Conservation (phyloP, 176 grass and related monocot species). For the Musa acuminata region DNA sequence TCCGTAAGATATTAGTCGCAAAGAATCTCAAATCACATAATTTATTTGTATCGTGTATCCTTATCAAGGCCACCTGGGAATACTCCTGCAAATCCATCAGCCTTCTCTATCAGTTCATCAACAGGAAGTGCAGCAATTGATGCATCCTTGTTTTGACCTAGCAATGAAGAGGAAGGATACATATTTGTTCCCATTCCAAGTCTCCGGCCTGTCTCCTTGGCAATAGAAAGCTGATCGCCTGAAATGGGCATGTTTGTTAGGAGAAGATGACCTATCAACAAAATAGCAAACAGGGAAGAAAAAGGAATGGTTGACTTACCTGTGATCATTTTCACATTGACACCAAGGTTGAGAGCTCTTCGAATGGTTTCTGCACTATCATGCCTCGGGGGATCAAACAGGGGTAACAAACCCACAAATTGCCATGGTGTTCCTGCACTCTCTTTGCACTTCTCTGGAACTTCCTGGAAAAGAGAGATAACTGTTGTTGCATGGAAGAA, state of each 20-base stretch:
- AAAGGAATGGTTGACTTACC: constrained; percentile 26
- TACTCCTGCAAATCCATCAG: constrained; percentile 89
- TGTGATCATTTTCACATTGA: constrained; percentile 99
- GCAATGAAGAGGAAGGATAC: constrained; percentile 83
- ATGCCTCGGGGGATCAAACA: constrained; percentile 82
- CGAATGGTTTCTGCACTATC: constrained; percentile 90
- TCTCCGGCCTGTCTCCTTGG: constrained; percentile 90
- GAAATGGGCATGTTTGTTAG: not conserved
- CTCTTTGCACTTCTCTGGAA: constrained; percentile 74
- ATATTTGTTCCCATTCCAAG: constrained; percentile 95
- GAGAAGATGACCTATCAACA: not conserved
- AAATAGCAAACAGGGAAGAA: not conserved
- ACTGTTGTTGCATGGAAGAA: not conserved
- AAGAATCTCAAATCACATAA: not conserved
- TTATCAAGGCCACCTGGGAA: constrained; percentile 45
- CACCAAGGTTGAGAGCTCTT: constrained; percentile 67
- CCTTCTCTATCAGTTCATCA: constrained; percentile 80
- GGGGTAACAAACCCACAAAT: constrained; percentile 71
- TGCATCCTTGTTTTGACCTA: constrained; percentile 56
- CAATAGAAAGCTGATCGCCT: constrained; percentile 96
- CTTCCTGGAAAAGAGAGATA: constrained; percentile 29
- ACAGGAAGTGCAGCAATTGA: constrained; percentile 46
- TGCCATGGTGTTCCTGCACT: constrained; percentile 51
- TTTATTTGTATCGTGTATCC: not conserved
- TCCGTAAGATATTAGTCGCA: not conserved